Conservation (phyloP, 108 stramenopile species). For the Skeletonema menzelii region DNA sequence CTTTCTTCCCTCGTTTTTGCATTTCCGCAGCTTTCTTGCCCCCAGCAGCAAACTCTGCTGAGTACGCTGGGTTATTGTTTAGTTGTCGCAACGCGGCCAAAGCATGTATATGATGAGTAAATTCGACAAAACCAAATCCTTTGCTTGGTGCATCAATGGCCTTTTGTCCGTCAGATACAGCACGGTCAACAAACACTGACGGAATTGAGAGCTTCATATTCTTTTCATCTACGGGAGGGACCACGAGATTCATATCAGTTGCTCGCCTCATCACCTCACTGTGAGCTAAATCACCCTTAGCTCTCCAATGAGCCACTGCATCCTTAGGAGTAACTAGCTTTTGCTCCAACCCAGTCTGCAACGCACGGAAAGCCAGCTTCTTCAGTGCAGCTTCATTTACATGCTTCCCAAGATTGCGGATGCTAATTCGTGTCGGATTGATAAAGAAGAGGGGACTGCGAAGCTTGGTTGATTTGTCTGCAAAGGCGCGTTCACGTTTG, state of each 20-base stretch:
- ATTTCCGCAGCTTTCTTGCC: constrained; percentile 63
- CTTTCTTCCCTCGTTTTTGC: constrained; percentile 44
- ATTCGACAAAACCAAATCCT: constrained; percentile 99
- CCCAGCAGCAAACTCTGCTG: constrained; percentile 66
- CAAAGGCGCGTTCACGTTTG: constrained; percentile 87
- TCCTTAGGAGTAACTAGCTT: constrained; percentile 80
- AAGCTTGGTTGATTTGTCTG: constrained; percentile 94
- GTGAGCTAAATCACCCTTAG: constrained; percentile 68
- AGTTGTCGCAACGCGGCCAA: constrained; percentile 93
- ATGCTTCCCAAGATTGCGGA: constrained; percentile 91
- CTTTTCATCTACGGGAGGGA: constrained; percentile 65
- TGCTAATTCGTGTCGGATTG: constrained; percentile 86
- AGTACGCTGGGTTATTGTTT: constrained; percentile 95
- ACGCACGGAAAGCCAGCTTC: constrained; percentile 68
- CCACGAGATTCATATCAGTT: constrained; percentile 42
- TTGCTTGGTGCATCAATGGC: constrained; percentile 67
- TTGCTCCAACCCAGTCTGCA: constrained; percentile 69
- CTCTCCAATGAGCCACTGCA: constrained; percentile 77
- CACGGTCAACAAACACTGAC: constrained; percentile 83
- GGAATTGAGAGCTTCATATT: constrained; percentile 87
- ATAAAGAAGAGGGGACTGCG: constrained; percentile 97
- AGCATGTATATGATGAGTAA: constrained; percentile 94
- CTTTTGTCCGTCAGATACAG: constrained; percentile 53
- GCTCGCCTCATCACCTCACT: constrained; percentile 68
- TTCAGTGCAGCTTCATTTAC: constrained; percentile 86